These are phyloP conservation scores for Wakefieldia striispora DNA, from an alignment of 768 basidiomycete genomes.

Conservation along the genomic window DNA sequence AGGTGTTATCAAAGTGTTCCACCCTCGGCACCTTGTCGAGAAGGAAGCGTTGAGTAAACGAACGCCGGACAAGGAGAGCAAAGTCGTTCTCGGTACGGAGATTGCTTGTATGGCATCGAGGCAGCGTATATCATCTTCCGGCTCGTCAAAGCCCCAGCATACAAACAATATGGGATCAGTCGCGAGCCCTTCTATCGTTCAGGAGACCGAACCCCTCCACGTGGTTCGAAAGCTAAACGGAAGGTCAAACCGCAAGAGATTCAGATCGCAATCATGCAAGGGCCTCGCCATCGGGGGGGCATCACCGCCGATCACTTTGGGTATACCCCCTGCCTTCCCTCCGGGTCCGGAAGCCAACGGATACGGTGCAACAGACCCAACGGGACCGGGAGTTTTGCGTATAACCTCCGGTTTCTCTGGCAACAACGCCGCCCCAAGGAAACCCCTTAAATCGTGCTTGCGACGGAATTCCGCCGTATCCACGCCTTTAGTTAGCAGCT, in stretches of 20 bases:
- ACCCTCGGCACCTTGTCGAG: not conserved
- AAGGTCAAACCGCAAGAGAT: conserved; percentile 3
- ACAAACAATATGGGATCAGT: not conserved
- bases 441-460: conserved; percentile 15
- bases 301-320: not conserved
- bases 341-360: not conserved
- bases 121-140: not conserved
- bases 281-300: conserved; percentile 9
- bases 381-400: not conserved
- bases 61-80: not conserved
- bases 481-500: not conserved
- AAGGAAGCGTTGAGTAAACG: not conserved
- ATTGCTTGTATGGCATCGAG: not conserved
- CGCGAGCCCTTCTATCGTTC: not conserved
- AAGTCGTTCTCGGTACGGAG: not conserved
- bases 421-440: not conserved
- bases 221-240: conserved; percentile 1
- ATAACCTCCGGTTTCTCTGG: not conserved
- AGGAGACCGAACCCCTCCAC: not conserved
- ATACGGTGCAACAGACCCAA: not conserved
- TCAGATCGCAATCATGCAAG: conserved; percentile 8
- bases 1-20: conserved; percentile 4
- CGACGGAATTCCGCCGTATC: not conserved
- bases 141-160: not conserved
- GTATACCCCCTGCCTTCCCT: not conserved